These are phyloP conservation scores for Suillus plorans DNA, from an alignment of 768 basidiomycete species.

Conservation along the genomic window DNA sequence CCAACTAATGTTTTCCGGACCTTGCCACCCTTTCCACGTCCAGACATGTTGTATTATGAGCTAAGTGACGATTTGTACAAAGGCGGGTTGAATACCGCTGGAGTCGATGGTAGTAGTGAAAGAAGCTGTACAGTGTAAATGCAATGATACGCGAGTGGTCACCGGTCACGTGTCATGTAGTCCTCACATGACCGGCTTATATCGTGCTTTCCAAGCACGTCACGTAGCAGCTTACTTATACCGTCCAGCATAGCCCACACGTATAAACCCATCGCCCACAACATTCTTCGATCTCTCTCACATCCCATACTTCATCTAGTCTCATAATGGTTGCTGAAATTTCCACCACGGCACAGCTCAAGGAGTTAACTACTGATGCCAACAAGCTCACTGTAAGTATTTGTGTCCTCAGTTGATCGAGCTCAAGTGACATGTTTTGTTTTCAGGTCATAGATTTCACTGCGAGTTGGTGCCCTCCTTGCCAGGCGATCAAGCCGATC, in stretches of 20 bases:
- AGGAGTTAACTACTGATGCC: neutral
- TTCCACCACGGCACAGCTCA: neutral
- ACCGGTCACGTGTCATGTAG: neutral
- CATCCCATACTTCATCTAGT: neutral
- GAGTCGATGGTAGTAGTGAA: neutral
- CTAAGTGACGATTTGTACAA: no score
- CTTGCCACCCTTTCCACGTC: neutral
- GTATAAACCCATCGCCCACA: neutral
- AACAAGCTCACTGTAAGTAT: neutral
- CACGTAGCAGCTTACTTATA: neutral
- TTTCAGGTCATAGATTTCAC: slow-evolving; percentile 2
- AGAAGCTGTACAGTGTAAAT: neutral
- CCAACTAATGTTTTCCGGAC: neutral
- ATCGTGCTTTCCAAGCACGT: neutral
- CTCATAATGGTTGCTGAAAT: neutral
- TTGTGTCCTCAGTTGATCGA: neutral
- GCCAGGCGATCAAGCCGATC: slow-evolving; percentile 76
- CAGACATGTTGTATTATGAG: neutral
- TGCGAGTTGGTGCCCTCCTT: slow-evolving; percentile 70
- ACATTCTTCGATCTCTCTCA: neutral
- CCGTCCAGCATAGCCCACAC: neutral
- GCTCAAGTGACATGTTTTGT: neutral
- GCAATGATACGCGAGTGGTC: neutral
- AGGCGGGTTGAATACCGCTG: neutral
- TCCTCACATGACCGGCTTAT: neutral